Percentiles rank a stretch among this genome's conserved stretches.
phyloP scores from a whole-genome alignment of 1,284 basidiomycete species.

The Cystobasidium slooffiae region DNA sequence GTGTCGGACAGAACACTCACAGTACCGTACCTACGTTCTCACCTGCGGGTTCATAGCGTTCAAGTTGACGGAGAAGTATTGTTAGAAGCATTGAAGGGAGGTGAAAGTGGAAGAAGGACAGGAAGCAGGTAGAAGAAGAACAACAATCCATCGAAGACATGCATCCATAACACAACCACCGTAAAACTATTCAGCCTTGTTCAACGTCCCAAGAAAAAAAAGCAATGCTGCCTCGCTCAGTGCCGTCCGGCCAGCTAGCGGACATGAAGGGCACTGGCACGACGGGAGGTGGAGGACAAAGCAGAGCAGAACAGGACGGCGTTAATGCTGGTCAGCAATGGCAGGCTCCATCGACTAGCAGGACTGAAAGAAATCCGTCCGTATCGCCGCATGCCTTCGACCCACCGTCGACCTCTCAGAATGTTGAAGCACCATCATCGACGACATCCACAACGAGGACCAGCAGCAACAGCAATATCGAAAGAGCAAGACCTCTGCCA shows the following conservation, averaged over 20 bases:
- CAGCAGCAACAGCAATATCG: background rate
- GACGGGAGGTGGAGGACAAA: background rate
- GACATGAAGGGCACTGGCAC: conserved; percentile 4
- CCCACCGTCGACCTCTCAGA: background rate
- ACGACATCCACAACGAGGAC: background rate
- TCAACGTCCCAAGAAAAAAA: background rate
- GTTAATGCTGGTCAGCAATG: background rate
- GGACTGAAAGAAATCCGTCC: background rate
- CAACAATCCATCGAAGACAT: background rate
- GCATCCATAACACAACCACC: background rate
- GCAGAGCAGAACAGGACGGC: background rate
- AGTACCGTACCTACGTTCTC: too few relatives aligned
- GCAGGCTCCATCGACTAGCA: background rate
- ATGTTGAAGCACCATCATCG: background rate
- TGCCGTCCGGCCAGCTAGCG: conserved; percentile 9
- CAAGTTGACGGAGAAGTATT: too few relatives aligned
- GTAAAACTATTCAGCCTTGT: background rate
- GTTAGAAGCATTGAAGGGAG: too few relatives aligned
- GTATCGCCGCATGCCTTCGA: too few relatives aligned
- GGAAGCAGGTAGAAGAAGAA: background rate
- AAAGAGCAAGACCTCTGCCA: conserved; percentile 6
- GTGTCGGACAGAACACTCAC: too few relatives aligned
- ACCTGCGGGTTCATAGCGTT: too few relatives aligned
- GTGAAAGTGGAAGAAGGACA: background rate
- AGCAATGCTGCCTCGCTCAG: conserved; percentile 5